Conservation (phyloP, 1,139 yeast species). For the Saccharomyces pastorianus region DNA sequence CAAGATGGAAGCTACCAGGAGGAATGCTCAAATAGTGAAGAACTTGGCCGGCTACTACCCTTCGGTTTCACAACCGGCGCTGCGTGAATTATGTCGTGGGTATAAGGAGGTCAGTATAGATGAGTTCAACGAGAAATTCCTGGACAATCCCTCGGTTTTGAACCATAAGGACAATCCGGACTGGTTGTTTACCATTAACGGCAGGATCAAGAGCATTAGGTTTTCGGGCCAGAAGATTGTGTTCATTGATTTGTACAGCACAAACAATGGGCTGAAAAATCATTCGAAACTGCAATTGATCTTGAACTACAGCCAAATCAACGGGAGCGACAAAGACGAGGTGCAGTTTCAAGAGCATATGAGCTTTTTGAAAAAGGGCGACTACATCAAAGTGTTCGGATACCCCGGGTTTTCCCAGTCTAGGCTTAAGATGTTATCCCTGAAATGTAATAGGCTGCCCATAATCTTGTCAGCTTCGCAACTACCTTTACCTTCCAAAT, state of each 20-base stretch:
- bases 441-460: conserved; percentile 48
- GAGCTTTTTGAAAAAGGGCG: conserved; percentile 56
- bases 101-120: conserved; percentile 6
- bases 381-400: conserved; percentile 57
- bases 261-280: conserved; percentile 11
- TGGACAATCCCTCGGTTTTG: not conserved
- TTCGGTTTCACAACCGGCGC: conserved; percentile 16
- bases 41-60: conserved; percentile 19
- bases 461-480: conserved; percentile 59
- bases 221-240: conserved; percentile 30
- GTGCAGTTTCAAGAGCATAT: conserved; percentile 39
- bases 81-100: not conserved
- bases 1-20: not conserved
- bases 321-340: conserved; percentile 17
- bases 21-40: conserved; percentile 1
- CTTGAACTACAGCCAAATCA: conserved; percentile 7
- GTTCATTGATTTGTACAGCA: conserved; percentile 24
- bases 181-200: conserved; percentile 9
- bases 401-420: conserved; percentile 64
- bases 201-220: conserved; percentile 25
- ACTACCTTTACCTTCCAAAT: conserved; percentile 59
- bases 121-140: conserved; percentile 10
- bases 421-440: conserved; percentile 57
- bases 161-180: not conserved
- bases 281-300: conserved; percentile 16